phyloP scores from a whole-genome alignment of 148 eudicot genomes.

The Polygonum maritimum region DNA sequence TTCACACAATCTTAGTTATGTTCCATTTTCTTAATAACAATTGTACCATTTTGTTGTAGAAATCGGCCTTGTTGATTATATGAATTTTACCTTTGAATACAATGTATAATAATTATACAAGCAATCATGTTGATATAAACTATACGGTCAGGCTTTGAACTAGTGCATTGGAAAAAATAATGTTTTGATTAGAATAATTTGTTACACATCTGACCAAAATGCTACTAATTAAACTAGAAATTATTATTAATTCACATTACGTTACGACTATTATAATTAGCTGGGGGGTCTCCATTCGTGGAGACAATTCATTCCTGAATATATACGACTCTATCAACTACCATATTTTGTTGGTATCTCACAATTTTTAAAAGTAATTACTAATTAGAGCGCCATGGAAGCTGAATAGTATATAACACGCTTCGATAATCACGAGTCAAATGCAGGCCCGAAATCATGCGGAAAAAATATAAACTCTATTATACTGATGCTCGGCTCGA shows the following conservation, averaged over 20 bases:
- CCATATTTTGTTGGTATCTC: constrained; percentile 1
- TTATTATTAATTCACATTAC: neutral
- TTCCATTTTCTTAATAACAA: too few relatives aligned
- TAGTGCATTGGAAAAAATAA: neutral
- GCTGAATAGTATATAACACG: neutral
- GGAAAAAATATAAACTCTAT: neutral
- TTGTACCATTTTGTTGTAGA: neutral
- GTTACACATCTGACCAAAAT: neutral
- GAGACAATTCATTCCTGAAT: constrained; percentile 3
- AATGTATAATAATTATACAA: neutral
- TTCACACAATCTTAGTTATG: too few relatives aligned
- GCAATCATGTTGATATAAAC: neutral
- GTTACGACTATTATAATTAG: neutral
- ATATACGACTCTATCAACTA: neutral
- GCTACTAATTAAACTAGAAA: neutral
- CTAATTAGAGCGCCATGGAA: neutral
- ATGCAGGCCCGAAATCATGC: neutral
- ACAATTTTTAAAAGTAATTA: neutral
- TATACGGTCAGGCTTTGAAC: neutral
- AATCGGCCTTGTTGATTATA: neutral
- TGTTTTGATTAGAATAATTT: neutral
- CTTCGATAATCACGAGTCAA: neutral
- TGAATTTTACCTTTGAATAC: neutral
- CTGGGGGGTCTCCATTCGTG: neutral
- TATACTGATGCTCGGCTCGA: neutral